Percentiles rank a stretch among this genome's conserved stretches.
Evolutionary conservation across 208 protist species (phyloP).

Genomic region (Endotrypanum monterogeii): DNA sequence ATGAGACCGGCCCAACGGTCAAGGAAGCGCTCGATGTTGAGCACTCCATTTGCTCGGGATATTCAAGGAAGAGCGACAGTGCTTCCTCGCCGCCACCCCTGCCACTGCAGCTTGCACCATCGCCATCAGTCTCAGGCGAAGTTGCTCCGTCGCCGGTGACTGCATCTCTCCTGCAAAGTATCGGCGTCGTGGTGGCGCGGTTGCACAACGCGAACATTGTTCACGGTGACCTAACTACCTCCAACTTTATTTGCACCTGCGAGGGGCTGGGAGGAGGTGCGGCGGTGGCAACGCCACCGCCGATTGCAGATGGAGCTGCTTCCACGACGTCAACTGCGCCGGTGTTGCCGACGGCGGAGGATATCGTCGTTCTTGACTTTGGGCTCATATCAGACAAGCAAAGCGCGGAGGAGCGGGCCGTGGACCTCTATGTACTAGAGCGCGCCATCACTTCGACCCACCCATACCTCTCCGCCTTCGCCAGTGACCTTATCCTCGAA

Average conservation of each 20-base stretch:
- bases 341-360: slow-evolving; percentile 20
- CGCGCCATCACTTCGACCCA: slow-evolving; percentile 96
- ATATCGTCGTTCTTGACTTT: slow-evolving; percentile 96
- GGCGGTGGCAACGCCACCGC: too few species aligned
- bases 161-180: slow-evolving; percentile 45
- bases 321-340: neutral
- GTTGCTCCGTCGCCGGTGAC: slow-evolving; percentile 29
- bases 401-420: slow-evolving; percentile 95
- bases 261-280: neutral
- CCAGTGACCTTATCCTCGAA: slow-evolving; percentile 39
- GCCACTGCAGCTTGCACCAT: neutral
- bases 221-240: slow-evolving; percentile 98
- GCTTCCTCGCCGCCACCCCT: neutral
- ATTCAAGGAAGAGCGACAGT: neutral
- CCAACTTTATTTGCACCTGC: slow-evolving; percentile 91
- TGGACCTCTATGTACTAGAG: slow-evolving; percentile 99
- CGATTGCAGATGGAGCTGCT: neutral
- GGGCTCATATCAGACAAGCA: slow-evolving; percentile 93
- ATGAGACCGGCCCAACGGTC: slow-evolving; percentile 68
- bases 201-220: slow-evolving; percentile 94
- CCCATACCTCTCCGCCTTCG: slow-evolving; percentile 56
- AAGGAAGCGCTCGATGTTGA: slow-evolving; percentile 63
- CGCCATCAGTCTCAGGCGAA: neutral
- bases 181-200: slow-evolving; percentile 87
- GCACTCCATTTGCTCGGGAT: slow-evolving; percentile 7